These are phyloP conservation scores for Alloteropsis angusta DNA, from an alignment of 202 grass and related monocot species.

Conservation along the genomic window DNA sequence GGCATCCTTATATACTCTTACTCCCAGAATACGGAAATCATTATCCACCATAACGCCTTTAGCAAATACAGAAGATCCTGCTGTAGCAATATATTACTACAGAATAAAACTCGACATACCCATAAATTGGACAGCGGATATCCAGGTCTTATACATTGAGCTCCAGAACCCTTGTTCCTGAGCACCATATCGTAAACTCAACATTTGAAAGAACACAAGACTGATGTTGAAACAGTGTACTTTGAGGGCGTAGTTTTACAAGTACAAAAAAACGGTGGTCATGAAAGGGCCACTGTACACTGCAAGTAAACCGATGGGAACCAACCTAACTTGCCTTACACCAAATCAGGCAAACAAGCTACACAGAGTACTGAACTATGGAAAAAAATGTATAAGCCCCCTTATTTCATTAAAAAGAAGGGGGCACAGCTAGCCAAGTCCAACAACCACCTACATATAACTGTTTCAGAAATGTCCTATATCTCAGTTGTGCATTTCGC, in stretches of 20 bases:
- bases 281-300: neutral
- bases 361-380: neutral
- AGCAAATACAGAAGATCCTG: too few species aligned
- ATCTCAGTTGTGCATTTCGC: neutral
- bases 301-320: neutral
- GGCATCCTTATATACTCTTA: too few species aligned
- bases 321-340: neutral
- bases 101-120: too few species aligned
- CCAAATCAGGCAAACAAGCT: neutral
- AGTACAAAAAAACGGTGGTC: neutral
- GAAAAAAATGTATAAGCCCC: neutral
- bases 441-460: neutral
- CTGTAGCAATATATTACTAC: too few species aligned
- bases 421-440: neutral
- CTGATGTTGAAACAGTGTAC: neutral
- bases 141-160: neutral
- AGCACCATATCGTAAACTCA: neutral
- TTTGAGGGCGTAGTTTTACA: neutral
- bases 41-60: too few species aligned
- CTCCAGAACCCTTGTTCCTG: neutral
- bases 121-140: too few species aligned
- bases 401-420: constrained; percentile 13
- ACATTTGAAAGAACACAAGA: neutral
- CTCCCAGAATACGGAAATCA: too few species aligned
- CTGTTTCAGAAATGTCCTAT: constrained; percentile 8